Evolutionary conservation across 495 filamentous ascomycete species (phyloP), one percentile per base, ranked within the genome.

Genomic region (Viridothelium virens): DNA sequence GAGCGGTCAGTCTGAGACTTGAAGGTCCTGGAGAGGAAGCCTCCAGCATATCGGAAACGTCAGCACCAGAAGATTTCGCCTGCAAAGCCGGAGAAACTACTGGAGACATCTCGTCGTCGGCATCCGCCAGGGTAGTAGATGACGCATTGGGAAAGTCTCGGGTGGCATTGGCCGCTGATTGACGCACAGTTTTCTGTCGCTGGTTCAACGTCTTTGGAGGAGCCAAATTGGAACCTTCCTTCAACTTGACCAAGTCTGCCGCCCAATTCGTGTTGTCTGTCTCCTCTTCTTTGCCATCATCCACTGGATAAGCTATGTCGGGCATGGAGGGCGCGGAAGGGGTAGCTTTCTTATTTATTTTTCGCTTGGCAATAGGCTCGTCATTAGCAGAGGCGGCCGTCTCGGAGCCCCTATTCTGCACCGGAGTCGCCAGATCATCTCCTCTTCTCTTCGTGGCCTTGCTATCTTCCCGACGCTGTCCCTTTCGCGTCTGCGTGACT

Each of bases 31-130:
- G 73, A 25, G 85, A 73, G 50, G 82, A 79, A 18, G 89, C 79
- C 77, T 94, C 91, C 31, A 96, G 85, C 91, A 96, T 96, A 74
- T 96, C 91, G 61, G 87, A 87, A 56, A 95, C 84, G 70, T 86
- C 90, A n/a, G 70, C 66, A 5, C 70, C 61, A 2, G 75, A 71
- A 56, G 80, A 75, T 33, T 77, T 82, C 34, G 88, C 82, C 56
- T 63, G 70, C 31, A 87, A 10, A 9, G 65, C 38, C 2, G 74
- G 73, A 4, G 73, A 74, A 3, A 56, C 53, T 5, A 65, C 69
- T 5, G 74, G 75, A 38, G 75, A 74, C 61, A 74, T 46, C 48
- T 77, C 76, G 63, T 77, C 91, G 74, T 94, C 91, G 16, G 87
- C 91, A 76, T 96, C 91, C 7, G 81, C 88, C 25, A 87, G 90